Conservation (phyloP, 257 asterid species). For the Mentha longifolia region DNA sequence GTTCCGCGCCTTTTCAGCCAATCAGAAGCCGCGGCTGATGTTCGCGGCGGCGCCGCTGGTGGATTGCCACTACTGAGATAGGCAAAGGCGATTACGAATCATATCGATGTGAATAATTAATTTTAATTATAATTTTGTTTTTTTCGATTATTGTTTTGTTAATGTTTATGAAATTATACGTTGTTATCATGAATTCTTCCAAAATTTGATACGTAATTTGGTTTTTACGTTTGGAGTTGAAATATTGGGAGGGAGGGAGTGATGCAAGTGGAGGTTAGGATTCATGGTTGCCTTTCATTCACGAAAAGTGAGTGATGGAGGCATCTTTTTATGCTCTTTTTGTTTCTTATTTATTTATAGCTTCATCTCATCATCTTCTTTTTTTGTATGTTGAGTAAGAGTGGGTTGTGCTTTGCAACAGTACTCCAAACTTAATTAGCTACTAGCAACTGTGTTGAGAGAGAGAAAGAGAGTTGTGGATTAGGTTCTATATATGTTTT, state of each 20-base stretch:
- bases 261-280: slow-evolving; percentile 51
- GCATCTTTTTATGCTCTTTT: slow-evolving; percentile 43
- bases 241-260: slow-evolving; percentile 41
- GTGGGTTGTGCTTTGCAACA: slow-evolving; percentile 39
- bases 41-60: slow-evolving; percentile 68
- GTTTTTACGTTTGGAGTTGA: slow-evolving; percentile 42
- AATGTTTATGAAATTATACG: slow-evolving; percentile 2
- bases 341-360: slow-evolving; percentile 23
- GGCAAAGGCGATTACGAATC: slow-evolving; percentile 32
- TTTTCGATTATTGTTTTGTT: not conserved
- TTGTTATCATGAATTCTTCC: slow-evolving; percentile 28
- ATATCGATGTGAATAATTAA: slow-evolving; percentile 40
- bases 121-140: slow-evolving; percentile 16
- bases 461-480: slow-evolving; percentile 48
- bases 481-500: slow-evolving; percentile 44
- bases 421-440: slow-evolving; percentile 18
- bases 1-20: slow-evolving; percentile 35
- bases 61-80: slow-evolving; percentile 65
- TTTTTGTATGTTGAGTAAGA: slow-evolving; percentile 33
- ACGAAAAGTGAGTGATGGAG: slow-evolving; percentile 71
- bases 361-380: slow-evolving; percentile 28
- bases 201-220: slow-evolving; percentile 26
- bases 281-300: slow-evolving; percentile 69
- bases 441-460: not conserved
- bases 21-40: slow-evolving; percentile 45